Evolutionary conservation across 257 asterid species (phyloP).

Genomic region (Solanum clarkiae): DNA sequence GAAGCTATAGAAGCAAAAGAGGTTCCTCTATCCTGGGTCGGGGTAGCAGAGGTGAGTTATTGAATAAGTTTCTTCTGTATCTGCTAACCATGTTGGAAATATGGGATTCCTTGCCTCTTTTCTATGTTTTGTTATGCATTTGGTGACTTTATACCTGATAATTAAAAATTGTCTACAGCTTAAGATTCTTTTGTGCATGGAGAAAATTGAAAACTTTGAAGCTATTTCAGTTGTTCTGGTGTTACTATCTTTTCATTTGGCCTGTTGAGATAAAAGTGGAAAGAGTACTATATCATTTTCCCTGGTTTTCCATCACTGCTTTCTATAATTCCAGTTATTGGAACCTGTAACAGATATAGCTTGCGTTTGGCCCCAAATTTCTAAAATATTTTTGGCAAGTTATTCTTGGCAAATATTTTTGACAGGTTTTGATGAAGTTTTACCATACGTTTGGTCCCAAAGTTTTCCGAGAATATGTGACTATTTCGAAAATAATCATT

Average conservation of each 20-base stretch:
- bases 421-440: too few relatives aligned
- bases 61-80: not conserved
- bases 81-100: not conserved
- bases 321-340: not conserved
- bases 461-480: too few relatives aligned
- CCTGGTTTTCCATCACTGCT: not conserved
- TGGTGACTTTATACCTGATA: not conserved
- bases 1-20: conserved; percentile 50
- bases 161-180: not conserved
- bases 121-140: not conserved
- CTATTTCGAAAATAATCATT: too few relatives aligned
- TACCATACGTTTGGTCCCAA: too few relatives aligned
- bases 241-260: not conserved
- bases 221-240: not conserved
- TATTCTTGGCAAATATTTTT: too few relatives aligned
- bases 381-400: too few relatives aligned
- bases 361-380: not conserved
- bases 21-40: conserved; percentile 65
- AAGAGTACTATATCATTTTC: not conserved
- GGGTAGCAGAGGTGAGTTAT: conserved; percentile 81
- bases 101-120: not conserved
- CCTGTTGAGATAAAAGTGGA: not conserved
- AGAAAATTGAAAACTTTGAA: not conserved
- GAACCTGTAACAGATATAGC: not conserved
- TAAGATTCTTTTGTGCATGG: not conserved